Evolutionary conservation across 2,329 filamentous ascomycete species (phyloP).

Genomic region (Aspergillus fumigatiaffinis): DNA sequence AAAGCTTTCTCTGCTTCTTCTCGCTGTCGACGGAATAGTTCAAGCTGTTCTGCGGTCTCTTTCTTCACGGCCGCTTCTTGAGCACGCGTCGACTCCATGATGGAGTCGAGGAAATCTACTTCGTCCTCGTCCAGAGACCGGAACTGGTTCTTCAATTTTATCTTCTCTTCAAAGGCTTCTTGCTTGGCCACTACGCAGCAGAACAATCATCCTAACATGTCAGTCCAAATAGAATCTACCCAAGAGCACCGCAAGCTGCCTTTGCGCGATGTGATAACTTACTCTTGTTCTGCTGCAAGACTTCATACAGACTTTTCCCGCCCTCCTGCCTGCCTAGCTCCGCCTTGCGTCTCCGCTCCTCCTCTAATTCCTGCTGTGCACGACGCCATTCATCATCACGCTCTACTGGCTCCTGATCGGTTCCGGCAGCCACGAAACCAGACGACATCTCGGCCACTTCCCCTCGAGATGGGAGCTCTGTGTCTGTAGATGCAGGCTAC

Average conservation of each 20-base stretch:
- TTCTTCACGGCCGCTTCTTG: slow-evolving; percentile 55
- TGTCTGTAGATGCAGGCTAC: not conserved
- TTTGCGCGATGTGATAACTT: slow-evolving; percentile 20
- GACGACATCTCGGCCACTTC: slow-evolving; percentile 38
- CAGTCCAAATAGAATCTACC: slow-evolving; percentile 21
- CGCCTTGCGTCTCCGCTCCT: slow-evolving; percentile 42
- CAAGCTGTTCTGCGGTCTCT: slow-evolving; percentile 57
- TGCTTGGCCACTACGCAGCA: slow-evolving; percentile 43
- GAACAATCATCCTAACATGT: slow-evolving; percentile 38
- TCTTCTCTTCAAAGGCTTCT: slow-evolving; percentile 50
- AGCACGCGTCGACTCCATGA: slow-evolving; percentile 54
- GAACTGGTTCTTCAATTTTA: slow-evolving; percentile 49
- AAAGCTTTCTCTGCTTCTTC: slow-evolving; percentile 55
- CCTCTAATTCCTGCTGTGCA: slow-evolving; percentile 44
- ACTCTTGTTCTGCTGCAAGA: slow-evolving; percentile 50
- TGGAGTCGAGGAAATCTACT: slow-evolving; percentile 51
- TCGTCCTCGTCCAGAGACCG: slow-evolving; percentile 50
- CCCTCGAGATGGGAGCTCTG: not conserved
- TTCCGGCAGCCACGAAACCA: slow-evolving; percentile 44
- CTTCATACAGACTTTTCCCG: slow-evolving; percentile 48
- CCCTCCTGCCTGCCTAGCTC: slow-evolving; percentile 51
- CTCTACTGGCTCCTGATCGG: slow-evolving; percentile 36
- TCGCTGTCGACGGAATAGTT: slow-evolving; percentile 56
- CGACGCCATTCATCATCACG: slow-evolving; percentile 43
- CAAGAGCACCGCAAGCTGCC: not conserved